Percentiles rank a stretch among this genome's conserved stretches.
These are phyloP conservation scores for Rhododendron simsii DNA, from an alignment of 148 eudicot genomes.

Conservation along the genomic window DNA sequence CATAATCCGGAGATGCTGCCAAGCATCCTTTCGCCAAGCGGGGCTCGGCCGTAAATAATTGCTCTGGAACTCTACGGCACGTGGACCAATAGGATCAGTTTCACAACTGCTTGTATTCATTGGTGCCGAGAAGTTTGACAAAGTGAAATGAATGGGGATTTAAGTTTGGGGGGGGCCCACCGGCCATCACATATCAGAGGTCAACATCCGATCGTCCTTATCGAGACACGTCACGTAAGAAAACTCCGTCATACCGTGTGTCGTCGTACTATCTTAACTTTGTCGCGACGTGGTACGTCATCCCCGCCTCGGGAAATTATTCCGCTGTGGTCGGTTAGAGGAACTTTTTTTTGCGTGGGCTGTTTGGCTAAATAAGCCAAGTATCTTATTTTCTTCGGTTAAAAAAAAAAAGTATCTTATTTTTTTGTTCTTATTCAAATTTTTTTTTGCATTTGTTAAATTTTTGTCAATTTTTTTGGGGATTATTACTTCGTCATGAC, in stretches of 20 bases:
- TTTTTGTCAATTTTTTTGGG: no score
- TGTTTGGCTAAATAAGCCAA: no score
- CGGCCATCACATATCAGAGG: neutral
- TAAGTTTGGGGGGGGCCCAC: neutral
- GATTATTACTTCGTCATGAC: no score
- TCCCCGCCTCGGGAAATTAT: neutral
- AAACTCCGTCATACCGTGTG: neutral
- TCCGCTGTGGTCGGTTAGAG: neutral
- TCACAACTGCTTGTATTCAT: neutral
- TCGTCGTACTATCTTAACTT: neutral
- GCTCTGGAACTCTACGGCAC: neutral
- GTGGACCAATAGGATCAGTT: constrained; percentile 6
- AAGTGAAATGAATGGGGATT: neutral
- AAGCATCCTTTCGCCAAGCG: no score
- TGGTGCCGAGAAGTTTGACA: neutral
- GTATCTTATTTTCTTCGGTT: no score
- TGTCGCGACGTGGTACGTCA: neutral
- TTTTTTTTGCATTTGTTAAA: no score
- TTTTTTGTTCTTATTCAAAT: no score
- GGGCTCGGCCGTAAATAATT: neutral
- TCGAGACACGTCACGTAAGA: constrained; percentile 11
- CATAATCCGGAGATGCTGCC: no score
- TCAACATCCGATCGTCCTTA: constrained; percentile 9
- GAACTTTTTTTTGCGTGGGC: no score
- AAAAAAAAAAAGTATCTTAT: no score